Conservation (phyloP, 192 early-diverging fungal species). For the Coemansia asiatica region DNA sequence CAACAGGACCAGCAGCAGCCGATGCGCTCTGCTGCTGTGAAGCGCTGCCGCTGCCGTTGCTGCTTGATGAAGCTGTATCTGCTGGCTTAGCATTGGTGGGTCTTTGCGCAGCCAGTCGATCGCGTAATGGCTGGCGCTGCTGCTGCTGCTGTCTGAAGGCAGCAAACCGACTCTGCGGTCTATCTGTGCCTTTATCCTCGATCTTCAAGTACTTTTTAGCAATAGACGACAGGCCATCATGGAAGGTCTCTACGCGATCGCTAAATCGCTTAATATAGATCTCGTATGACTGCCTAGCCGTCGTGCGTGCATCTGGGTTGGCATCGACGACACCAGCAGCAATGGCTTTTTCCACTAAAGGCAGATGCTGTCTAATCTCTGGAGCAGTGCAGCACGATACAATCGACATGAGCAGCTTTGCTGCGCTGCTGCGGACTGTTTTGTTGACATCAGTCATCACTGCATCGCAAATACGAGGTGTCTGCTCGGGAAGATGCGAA, state of each 20-base stretch:
- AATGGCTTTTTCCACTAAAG: conserved; percentile 41
- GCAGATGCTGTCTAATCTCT: conserved; percentile 44
- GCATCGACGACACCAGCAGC: conserved; percentile 44
- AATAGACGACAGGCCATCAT: conserved; percentile 31
- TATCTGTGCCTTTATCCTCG: conserved; percentile 8
- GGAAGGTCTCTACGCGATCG: conserved; percentile 39
- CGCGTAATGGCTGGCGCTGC: conserved; percentile 35
- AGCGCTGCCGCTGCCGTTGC: not conserved
- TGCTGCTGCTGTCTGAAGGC: conserved; percentile 22
- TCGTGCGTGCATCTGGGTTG: conserved; percentile 50
- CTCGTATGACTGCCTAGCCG: conserved; percentile 42
- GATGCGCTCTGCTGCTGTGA: conserved; percentile 3
- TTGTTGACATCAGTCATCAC: conserved; percentile 62
- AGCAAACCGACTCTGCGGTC: conserved; percentile 22
- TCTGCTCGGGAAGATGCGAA: conserved; percentile 55
- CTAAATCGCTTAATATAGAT: conserved; percentile 48
- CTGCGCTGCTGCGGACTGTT: conserved; percentile 59
- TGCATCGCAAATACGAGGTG: conserved; percentile 59
- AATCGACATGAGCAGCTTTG: conserved; percentile 60
- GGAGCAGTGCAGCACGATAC: conserved; percentile 56
- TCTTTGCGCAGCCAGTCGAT: conserved; percentile 28
- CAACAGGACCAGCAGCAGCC: not conserved
- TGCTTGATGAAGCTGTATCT: not conserved
- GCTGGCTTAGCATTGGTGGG: conserved; percentile 19
- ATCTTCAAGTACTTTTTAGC: conserved; percentile 54